These are phyloP conservation scores for Xerocomus minutiporus DNA, from an alignment of 1,284 basidiomycete species.

Conservation along the genomic window DNA sequence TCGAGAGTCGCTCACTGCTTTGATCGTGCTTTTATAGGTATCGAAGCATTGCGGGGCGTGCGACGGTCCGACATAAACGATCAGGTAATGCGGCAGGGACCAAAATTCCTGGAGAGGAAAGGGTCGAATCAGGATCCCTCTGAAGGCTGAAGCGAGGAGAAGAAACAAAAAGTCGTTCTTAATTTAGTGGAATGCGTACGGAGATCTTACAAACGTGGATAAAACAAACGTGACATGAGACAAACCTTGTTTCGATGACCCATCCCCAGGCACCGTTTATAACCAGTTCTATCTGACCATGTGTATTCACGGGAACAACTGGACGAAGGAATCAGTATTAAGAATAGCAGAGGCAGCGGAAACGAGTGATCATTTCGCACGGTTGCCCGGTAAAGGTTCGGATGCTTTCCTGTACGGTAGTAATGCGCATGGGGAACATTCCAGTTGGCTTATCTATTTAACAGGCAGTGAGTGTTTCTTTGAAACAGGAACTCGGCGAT, in stretches of 20 bases:
- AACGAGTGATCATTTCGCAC: conserved; percentile 25
- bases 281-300: conserved; percentile 12
- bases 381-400: conserved; percentile 12
- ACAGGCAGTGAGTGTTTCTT: conserved; percentile 3
- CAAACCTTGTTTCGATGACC: conserved; percentile 29
- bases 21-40: conserved; percentile 25
- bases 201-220: conserved; percentile 25
- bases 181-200: conserved; percentile 18
- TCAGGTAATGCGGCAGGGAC: conserved; percentile 16
- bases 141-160: conserved; percentile 10
- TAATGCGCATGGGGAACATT: background rate
- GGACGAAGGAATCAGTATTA: background rate
- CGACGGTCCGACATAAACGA: conserved; percentile 13
- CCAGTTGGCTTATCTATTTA: conserved; percentile 15
- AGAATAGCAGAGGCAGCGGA: conserved; percentile 11
- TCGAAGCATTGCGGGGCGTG: conserved; percentile 14
- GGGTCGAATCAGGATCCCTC: conserved; percentile 21
- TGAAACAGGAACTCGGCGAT: background rate
- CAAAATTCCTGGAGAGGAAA: conserved; percentile 15
- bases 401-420: conserved; percentile 11
- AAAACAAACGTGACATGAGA: conserved; percentile 34
- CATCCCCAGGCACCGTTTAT: conserved; percentile 23
- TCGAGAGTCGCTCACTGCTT: background rate
- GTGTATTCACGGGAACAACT: conserved; percentile 14
- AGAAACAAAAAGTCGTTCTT: conserved; percentile 16